These are phyloP conservation scores for Fragaria nilgerrensis DNA, from an alignment of 306 rosid genomes.

Conservation along the genomic window DNA sequence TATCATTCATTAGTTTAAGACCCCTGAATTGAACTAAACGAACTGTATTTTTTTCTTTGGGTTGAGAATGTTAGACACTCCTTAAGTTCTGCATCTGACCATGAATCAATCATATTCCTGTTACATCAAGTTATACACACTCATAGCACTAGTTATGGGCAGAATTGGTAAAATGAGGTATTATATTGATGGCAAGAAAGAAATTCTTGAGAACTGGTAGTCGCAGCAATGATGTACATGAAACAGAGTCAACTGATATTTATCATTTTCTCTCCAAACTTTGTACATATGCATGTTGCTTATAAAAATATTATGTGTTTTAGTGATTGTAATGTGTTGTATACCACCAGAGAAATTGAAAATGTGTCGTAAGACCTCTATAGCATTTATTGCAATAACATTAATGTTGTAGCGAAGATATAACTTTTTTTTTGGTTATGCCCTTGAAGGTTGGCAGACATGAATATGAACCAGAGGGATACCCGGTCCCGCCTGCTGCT, in stretches of 20 bases:
- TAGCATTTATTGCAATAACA: background rate
- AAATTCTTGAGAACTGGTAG: background rate
- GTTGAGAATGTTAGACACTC: background rate
- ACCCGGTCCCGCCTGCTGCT: conserved; percentile 13
- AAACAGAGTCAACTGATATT: background rate
- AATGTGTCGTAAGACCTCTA: background rate
- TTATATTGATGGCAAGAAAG: background rate
- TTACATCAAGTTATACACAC: background rate
- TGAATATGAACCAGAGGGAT: conserved; percentile 23
- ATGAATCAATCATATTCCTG: background rate
- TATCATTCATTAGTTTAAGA: background rate
- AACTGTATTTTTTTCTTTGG: background rate
- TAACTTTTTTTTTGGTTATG: background rate
- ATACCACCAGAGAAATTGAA: background rate
- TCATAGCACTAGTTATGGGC: background rate
- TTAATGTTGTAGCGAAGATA: background rate
- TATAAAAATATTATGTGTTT: background rate
- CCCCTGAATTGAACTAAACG: background rate
- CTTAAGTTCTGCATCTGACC: background rate
- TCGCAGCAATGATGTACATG: background rate
- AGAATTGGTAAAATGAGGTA: background rate
- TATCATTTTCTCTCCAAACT: background rate
- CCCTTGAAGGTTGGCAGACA: conserved; percentile 30
- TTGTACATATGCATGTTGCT: background rate
- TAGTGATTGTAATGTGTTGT: background rate